These are phyloP conservation scores for Boletus bicolor DNA, from an alignment of 768 basidiomycete genomes.

Conservation along the genomic window DNA sequence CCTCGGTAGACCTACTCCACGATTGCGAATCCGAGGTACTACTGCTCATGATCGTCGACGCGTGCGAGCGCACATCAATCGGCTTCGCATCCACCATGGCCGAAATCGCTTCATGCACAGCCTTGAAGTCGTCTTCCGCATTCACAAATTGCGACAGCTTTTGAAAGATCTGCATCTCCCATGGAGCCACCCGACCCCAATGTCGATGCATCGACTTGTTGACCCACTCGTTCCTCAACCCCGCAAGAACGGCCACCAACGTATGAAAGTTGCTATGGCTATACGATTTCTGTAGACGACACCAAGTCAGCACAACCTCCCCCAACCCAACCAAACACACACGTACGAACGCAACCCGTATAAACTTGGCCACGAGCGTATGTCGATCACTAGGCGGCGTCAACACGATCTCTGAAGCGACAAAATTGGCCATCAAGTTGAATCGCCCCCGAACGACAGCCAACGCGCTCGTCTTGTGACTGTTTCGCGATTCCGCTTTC, in stretches of 20 bases:
- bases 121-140: slow-evolving; percentile 66
- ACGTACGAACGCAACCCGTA: slow-evolving; percentile 81
- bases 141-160: slow-evolving; percentile 69
- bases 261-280: slow-evolving; percentile 73
- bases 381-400: slow-evolving; percentile 65
- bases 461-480: slow-evolving; percentile 67
- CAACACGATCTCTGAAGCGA: slow-evolving; percentile 75
- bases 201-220: slow-evolving; percentile 60
- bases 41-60: slow-evolving; percentile 51
- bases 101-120: slow-evolving; percentile 64
- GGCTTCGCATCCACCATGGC: slow-evolving; percentile 66
- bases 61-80: slow-evolving; percentile 49
- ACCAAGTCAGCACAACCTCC: not conserved
- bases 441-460: slow-evolving; percentile 77
- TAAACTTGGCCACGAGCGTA: slow-evolving; percentile 70
- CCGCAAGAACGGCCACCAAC: slow-evolving; percentile 75
- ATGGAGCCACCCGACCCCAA: slow-evolving; percentile 63
- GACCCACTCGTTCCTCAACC: slow-evolving; percentile 69
- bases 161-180: slow-evolving; percentile 69
- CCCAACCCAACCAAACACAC: not conserved
- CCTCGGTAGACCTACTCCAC: slow-evolving; percentile 38
- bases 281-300: slow-evolving; percentile 67
- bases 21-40: slow-evolving; percentile 40
- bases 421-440: slow-evolving; percentile 80
- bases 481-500: slow-evolving; percentile 58